Evolutionary conservation across 139 green algal genomes (phyloP), one percentile per base, ranked within the genome.

Genomic region (Choricystis sp.): DNA sequence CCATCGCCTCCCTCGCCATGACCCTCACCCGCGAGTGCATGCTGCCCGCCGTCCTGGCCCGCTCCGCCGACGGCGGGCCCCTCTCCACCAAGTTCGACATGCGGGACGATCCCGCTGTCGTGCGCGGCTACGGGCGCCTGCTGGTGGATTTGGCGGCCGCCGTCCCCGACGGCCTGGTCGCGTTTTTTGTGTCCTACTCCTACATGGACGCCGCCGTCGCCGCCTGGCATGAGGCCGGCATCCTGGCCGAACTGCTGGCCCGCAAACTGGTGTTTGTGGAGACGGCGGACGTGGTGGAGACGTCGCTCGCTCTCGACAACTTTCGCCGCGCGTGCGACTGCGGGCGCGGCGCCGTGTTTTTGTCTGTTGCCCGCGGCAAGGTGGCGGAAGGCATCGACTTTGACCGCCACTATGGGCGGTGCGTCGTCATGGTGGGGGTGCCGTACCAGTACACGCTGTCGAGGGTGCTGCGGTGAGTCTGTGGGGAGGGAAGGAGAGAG

Each of bases 381-480:
- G 86, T 98, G 26, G 91, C 91, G 0, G 93, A 99, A 74, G 93
- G 93, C 56, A 99, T 99, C 65, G 93, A 99, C 71, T 99, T 99
- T 79, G 92, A 99, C 77, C 72, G 83, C 2, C 87, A 95, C 71
- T 95, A 93, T 63, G 86, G 84, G 16, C 76, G 84, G 29, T 82
- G 79, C 26, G 93, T 99, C 63, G 85, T 99, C 57, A 97, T 99
- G 91, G 91, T 95, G 69, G 93, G 93, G 0, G 86, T 99, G 62
- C 93, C 93, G 1, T 99, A 96, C 72, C 86, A 94, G 74, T 95
- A 95, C 74, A 94, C 86, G 1, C 81, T 93, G 31, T 83, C 67
- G 3, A 72, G 88, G 58, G 91, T 98, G 30, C 78, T 98, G 56
- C 75, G 90, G 57, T 77, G 62, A 2, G 57, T 1, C 2, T 26